Base-by-base conservation (phyloP, 1,139 yeast genomes). In the Chernovozyma sophiae-reginae region DNA sequence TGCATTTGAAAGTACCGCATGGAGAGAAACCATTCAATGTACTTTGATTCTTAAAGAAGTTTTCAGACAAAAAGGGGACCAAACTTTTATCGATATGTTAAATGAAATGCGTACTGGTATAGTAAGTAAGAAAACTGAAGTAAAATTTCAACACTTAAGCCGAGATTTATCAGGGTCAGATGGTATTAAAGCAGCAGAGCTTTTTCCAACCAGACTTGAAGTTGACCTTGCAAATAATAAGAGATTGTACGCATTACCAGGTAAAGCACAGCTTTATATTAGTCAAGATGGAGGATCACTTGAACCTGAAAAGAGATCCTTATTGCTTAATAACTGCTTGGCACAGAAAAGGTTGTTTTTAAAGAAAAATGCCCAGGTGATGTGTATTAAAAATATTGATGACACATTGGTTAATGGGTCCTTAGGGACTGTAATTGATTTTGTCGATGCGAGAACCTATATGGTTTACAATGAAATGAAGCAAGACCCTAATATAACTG, bases 381-480 rank as follows among this genome's bases (percentile, higher is more conserved):
- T 92, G 98, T 81, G 94, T 72, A 77, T 92, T 42, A 92, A 92
- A 57, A 94, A 92, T 55, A 72, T 86, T 40, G 97, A 90, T 56
- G 87, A 81, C 19, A 77, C 84, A 1, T 68, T 92, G 32, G 98
- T 94, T 4, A 92, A 92, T 59, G 99, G 99, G 0, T 81, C 96
- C 0, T 63, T 92, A 32, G 99, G 99, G 0, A 82, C 74, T 43
- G 90, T 92, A 2, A 50, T 70, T 22, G 72, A 58, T 13, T 71
- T 71, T 40, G 50, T 68, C 49, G 67, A 59, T 49, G 55, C 58
- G 42, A 65, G 55, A 39, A 64, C 65, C 2, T 68, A 59, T 43
- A 56, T 59, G 62, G 57, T 47, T 30, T 48, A 49, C 45, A 40
- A 41, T 30, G 33, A 41, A 15, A 42, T 58, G 34, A 44, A 45